Percentiles rank a stretch among this genome's conserved stretches.
These are phyloP conservation scores for Neurospora sp. DNA, from an alignment of 495 filamentous ascomycete genomes.

Conservation along the genomic window DNA sequence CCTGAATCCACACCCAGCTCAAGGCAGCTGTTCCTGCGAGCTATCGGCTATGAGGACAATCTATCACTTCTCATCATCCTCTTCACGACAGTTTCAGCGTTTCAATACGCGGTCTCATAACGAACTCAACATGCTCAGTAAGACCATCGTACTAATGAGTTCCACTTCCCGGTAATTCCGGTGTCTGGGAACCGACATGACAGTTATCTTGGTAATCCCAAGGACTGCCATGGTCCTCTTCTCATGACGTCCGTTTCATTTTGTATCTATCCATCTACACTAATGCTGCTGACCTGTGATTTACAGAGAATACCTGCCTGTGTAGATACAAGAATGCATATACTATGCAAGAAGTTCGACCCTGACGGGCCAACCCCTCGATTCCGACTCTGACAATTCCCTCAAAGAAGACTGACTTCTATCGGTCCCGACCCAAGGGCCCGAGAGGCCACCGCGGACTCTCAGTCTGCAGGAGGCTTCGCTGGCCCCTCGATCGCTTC, in stretches of 20 bases:
- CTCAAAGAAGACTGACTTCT: background rate
- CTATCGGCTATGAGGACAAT: constrained; percentile 18
- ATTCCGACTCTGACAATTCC: background rate
- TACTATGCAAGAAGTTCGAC: background rate
- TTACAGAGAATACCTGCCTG: background rate
- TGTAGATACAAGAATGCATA: background rate
- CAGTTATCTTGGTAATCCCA: background rate
- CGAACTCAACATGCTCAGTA: background rate
- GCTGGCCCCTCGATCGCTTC: background rate
- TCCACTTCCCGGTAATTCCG: background rate
- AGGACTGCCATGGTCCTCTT: background rate
- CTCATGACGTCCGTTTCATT: background rate
- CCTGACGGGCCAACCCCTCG: background rate
- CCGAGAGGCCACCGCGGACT: background rate
- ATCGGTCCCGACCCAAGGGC: background rate
- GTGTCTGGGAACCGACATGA: background rate
- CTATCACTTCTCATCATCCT: constrained; percentile 10
- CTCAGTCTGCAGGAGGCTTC: background rate
- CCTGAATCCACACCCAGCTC: constrained; percentile 12
- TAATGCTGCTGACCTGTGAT: background rate
- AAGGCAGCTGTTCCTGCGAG: constrained; percentile 34
- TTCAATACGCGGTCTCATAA: background rate
- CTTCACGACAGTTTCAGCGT: background rate
- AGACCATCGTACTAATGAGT: background rate
- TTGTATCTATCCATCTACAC: background rate